Percentiles rank a stretch among this genome's conserved stretches.
Evolutionary conservation across 106 monocot genomes (phyloP).

Genomic region (Agapanthus africanus): DNA sequence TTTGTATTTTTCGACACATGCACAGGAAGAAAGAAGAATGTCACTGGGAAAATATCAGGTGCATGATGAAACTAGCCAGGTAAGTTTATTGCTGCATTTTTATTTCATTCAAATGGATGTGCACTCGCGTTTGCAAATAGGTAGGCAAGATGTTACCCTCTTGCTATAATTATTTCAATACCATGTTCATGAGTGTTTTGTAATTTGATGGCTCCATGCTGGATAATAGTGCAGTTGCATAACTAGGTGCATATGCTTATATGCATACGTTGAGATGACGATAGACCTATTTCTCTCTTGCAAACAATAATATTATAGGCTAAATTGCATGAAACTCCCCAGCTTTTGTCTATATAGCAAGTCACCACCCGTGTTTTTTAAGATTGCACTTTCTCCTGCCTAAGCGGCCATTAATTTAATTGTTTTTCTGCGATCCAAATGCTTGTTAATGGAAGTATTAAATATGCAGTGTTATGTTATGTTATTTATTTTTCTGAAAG

Average conservation of each 20-base stretch:
- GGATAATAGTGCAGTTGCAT: not conserved
- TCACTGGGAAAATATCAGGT: slow-evolving; percentile 90
- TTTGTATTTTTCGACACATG: slow-evolving; percentile 1
- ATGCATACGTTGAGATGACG: not conserved
- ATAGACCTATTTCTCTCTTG: not conserved
- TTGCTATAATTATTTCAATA: no score
- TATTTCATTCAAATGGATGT: slow-evolving; percentile 21
- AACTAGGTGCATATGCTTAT: slow-evolving; percentile 5
- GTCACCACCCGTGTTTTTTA: no score
- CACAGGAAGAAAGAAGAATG: slow-evolving; percentile 93
- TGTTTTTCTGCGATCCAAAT: no score
- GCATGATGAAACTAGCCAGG: slow-evolving; percentile 99
- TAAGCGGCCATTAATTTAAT: no score
- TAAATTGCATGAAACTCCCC: no score
- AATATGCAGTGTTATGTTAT: no score
- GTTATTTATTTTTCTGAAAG: no score
- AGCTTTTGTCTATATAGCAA: no score
- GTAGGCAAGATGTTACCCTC: slow-evolving; percentile 10
- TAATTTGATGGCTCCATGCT: not conserved
- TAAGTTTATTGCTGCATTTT: slow-evolving; percentile 47
- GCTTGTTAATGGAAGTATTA: no score
- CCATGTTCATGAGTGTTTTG: not conserved
- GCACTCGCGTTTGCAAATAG: slow-evolving; percentile 12
- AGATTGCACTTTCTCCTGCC: no score
- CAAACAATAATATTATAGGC: not conserved